Conservation (phyloP, 306 rosid genomes). For the Castanea crenata region DNA sequence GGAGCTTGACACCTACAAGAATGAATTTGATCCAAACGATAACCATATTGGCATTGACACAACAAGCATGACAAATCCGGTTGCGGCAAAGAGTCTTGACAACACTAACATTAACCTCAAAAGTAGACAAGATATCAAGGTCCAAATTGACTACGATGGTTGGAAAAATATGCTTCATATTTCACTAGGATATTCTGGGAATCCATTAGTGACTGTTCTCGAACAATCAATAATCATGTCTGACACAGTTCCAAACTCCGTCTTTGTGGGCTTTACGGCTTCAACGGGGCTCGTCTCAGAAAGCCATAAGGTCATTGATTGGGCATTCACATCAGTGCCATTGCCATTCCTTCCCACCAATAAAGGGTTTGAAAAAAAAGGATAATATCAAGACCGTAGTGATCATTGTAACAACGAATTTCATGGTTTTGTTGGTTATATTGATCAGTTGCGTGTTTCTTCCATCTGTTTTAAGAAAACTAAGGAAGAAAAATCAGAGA, state of each 20-base stretch:
- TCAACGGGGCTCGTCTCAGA: constrained; percentile 43
- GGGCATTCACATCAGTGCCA: constrained; percentile 56
- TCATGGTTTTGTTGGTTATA: constrained; percentile 2
- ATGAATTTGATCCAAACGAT: constrained; percentile 51
- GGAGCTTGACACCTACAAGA: constrained; percentile 54
- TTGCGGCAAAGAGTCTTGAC: constrained; percentile 36
- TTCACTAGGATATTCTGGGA: constrained; percentile 36
- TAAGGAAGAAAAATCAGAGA: constrained; percentile 27
- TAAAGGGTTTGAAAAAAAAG: background rate
- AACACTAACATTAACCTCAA: constrained; percentile 35
- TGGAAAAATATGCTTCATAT: constrained; percentile 31
- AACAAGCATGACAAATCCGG: constrained; percentile 37
- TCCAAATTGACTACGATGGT: constrained; percentile 50
- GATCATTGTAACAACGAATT: constrained; percentile 22
- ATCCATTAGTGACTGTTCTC: constrained; percentile 32
- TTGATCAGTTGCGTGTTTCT: constrained; percentile 2
- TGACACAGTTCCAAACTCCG: constrained; percentile 31
- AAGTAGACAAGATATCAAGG: constrained; percentile 43
- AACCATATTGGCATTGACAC: constrained; percentile 55
- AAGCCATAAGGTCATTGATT: constrained; percentile 40
- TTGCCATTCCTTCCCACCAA: constrained; percentile 22
- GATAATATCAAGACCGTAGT: constrained; percentile 26
- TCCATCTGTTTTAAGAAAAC: constrained; percentile 19
- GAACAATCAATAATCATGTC: constrained; percentile 34
- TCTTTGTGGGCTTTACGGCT: constrained; percentile 61